Base-by-base conservation (phyloP, 176 grass and related monocot species). In the Thinopyrum elongatum region DNA sequence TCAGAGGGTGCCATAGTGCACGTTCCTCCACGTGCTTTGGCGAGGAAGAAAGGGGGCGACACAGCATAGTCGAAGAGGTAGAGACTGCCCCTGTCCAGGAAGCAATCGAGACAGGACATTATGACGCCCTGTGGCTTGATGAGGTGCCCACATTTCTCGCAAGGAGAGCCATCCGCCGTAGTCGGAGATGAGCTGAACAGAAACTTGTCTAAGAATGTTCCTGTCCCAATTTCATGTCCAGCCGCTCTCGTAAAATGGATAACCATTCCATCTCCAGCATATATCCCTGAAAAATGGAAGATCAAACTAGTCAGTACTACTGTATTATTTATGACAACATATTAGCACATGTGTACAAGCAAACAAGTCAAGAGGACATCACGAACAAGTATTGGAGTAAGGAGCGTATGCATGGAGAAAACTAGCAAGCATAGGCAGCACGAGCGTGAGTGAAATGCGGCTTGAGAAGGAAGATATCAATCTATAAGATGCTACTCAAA, bases 1-100 rank as follows among this genome's bases (percentile, higher is more conserved):
- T 98, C 95, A 1, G 95, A 93, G 55, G 55, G 1, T 6, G 95
- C 95, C 46, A 95, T 78, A 4, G 95, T 98, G 85, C 95, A 98
- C 2, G 95, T 98, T 15, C 95, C 95, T 12, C 95, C 95, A 1
- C 95, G 95, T 12, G 93, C 93, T 88, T 98, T 93, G 83, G 87
- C 85, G 6, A 98, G 87, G 81, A 98, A 98, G 69, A 95, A 94
- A 58, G 73, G 71, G 0, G 95, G 70, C 8, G 92, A 89, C 38
- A 92, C 95, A 0, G 80, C 80, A 22, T 98, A 98, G 64, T 87
- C 59, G 22, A 98, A 98, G 17, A 87, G 76, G 80, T 98, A 98
- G n/a, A 95, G 87, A 79, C 78, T 47, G 51, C 95, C 95, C 9
- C 85, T 85, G 9, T 88, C 80, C 30, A 98, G 62, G 89, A 98